Base-by-base conservation (phyloP, 148 eudicot species). In the Dysphania ambrosioides region DNA sequence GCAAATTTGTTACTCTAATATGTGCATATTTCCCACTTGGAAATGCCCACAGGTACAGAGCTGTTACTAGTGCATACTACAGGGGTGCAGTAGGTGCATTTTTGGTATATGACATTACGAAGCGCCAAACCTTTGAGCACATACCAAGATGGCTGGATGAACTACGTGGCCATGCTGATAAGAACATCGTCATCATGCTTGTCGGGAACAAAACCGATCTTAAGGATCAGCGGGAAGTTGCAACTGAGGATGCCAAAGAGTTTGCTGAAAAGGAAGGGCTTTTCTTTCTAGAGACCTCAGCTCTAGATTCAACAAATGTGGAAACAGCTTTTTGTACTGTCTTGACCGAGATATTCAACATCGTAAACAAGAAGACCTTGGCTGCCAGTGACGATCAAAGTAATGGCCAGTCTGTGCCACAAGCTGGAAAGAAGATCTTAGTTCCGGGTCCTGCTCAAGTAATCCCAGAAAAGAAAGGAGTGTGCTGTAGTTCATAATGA, bases 121-220 rank as follows among this genome's bases (percentile, higher is more conserved):
- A 84, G 71, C 91, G 97, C 36, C 91, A 86, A 68, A 91, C 90
- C 13, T 91, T 91, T 53, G 97, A 91, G 61, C 97, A 91, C 87
- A 91, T 91, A 62, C 97, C 97, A 4, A 78, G 97, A 24, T 91
- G 97, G 97, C 82, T 91, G 21, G 93, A 91, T 67, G 97, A 91
- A 83, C 42, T 91, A 19, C 91, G 97, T n/a, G 87, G 84, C 62
- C 97, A 91, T 63, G 97, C 97, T 5, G 97, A 91, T 88, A 89
- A 89, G 82, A 91, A 91, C 74, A 91, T 91, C 10, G 93, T 91
- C 55, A 91, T 91, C 75, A 91, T 91, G 84, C 88, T 91, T n/a
- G 76, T 91, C 5, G 93, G 97, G 31, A 89, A 91, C 86, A 89
- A 91, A 72, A 75, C 78, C 3, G 97, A 91, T 83, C 89, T 91